Conservation (phyloP, 2,329 filamentous ascomycete species). For the Clarireedia homoeocarpa region DNA sequence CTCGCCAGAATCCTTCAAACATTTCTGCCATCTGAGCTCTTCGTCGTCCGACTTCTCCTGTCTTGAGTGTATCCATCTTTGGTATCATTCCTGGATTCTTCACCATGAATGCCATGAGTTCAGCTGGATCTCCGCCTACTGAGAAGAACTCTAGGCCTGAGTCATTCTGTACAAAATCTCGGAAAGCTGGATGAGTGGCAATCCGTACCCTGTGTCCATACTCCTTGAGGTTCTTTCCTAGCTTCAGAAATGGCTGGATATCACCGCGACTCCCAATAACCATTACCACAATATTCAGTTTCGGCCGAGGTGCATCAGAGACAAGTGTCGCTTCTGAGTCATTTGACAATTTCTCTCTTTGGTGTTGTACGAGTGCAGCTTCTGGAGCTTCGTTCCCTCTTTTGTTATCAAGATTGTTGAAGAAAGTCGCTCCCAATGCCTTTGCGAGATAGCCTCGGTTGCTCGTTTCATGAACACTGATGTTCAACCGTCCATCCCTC, state of each 20-base stretch:
- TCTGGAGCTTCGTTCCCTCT: conserved; percentile 9
- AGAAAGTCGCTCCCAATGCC: conserved; percentile 57
- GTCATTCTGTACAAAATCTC: conserved; percentile 66
- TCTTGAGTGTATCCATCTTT: conserved; percentile 61
- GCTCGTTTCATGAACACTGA: conserved; percentile 63
- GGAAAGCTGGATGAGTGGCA: conserved; percentile 71
- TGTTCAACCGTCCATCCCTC: conserved; percentile 61
- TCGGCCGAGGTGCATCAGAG: conserved; percentile 11
- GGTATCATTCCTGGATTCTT: conserved; percentile 77
- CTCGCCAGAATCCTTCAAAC: conserved; percentile 76
- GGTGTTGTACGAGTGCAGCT: neutral
- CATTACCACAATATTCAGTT: conserved; percentile 72
- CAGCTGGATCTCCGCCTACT: conserved; percentile 69
- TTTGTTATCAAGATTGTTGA: conserved; percentile 40
- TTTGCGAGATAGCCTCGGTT: conserved; percentile 68
- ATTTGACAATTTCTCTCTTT: conserved; percentile 24
- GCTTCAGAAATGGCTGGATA: conserved; percentile 70
- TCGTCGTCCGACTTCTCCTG: conserved; percentile 62
- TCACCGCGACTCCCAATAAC: conserved; percentile 76
- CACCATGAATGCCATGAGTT: conserved; percentile 80
- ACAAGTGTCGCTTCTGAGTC: conserved; percentile 18
- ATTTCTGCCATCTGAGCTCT: conserved; percentile 69
- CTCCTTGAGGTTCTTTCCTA: conserved; percentile 65
- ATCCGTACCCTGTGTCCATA: conserved; percentile 70
- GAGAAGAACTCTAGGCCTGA: conserved; percentile 72